Evolutionary conservation across 352 stramenopile genomes (phyloP), one percentile per base, ranked within the genome.

Genomic region (Globisporangium rhizosaccharum): DNA sequence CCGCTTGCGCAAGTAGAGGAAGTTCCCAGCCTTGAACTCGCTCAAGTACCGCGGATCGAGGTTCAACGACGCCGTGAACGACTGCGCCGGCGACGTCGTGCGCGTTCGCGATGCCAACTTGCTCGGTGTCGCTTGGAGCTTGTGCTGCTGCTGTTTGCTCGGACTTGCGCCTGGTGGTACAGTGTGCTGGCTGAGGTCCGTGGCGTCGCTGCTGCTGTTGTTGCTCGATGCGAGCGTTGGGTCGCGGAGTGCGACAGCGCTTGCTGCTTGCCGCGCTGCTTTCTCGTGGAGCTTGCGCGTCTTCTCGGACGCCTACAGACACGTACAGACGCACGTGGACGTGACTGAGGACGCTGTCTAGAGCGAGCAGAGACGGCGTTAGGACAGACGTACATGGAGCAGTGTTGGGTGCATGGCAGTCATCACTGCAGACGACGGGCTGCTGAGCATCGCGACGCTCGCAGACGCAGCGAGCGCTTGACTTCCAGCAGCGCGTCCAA

Each of bases 21-120:
- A 94, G 61, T 92, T 94, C 7, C 84, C 82, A 25, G 70, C 75
- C 42, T 80, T 76, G 68, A 94, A 91, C 67, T 92, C 84, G 11
- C 62, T 68, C 14, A 94, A 58, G 59, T 91, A 92, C 23, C 80
- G 73, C 3, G 82, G 73, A 60, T 91, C 80, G 1, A 94, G 68
- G 45, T 90, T 79, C 4, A 94, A 58, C 2, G 84, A 94, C 28
- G 82, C 79, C 0, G 78, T 92, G 69, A 94, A 94, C 11, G 82
- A 91, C 39, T 59, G 61, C 30, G 70, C 54, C 3, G 33, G 33
- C 33, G 33, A 10, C 10, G 33, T 14, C 10, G 33, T 12, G 33
- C 33, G 41, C 12, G 14, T n/a, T 9, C 41, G 41, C 14, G 18
- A 20, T 8, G 15, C 14, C 5, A 3, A 7, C 17, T 18, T 20